phyloP scores from a whole-genome alignment of 2,329 filamentous ascomycete genomes.

The Hyphodiscus sp. region DNA sequence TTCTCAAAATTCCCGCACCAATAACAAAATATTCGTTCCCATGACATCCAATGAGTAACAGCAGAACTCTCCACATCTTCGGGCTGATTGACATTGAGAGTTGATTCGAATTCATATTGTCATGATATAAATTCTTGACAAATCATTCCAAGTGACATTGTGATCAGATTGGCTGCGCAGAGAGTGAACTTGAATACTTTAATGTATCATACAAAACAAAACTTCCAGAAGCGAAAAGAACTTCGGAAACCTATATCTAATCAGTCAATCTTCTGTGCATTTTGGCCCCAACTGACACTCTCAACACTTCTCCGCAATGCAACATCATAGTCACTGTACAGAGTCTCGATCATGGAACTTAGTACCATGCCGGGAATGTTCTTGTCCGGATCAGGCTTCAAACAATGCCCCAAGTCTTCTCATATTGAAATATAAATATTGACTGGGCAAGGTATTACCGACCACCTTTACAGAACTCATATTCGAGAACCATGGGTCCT shows the following conservation, averaged over 20 bases:
- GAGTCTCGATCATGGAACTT: neutral
- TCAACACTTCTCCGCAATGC: neutral
- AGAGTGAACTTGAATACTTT: too few relatives aligned
- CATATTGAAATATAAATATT: slow-evolving; percentile 33
- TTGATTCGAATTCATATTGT: too few relatives aligned
- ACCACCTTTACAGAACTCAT: slow-evolving; percentile 29
- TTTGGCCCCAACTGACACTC: neutral
- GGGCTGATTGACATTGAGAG: too few relatives aligned
- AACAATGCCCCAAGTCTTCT: slow-evolving; percentile 25
- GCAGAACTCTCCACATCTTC: too few relatives aligned
- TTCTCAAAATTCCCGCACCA: too few relatives aligned
- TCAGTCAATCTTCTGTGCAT: neutral
- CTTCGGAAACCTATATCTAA: neutral
- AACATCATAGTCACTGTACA: neutral
- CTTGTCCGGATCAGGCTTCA: slow-evolving; percentile 27
- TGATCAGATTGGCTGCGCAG: too few relatives aligned
- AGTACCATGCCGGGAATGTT: slow-evolving; percentile 21
- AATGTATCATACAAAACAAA: too few relatives aligned
- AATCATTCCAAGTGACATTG: too few relatives aligned
- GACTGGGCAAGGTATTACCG: slow-evolving; percentile 27
- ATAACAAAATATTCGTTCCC: too few relatives aligned
- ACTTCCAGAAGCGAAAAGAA: neutral
- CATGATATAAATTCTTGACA: too few relatives aligned
- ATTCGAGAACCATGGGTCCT: slow-evolving; percentile 29
- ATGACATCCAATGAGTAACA: too few relatives aligned